Base-by-base conservation (phyloP, 164 flowering plant genomes). In the Kalanchoe fedtschenkoi region DNA sequence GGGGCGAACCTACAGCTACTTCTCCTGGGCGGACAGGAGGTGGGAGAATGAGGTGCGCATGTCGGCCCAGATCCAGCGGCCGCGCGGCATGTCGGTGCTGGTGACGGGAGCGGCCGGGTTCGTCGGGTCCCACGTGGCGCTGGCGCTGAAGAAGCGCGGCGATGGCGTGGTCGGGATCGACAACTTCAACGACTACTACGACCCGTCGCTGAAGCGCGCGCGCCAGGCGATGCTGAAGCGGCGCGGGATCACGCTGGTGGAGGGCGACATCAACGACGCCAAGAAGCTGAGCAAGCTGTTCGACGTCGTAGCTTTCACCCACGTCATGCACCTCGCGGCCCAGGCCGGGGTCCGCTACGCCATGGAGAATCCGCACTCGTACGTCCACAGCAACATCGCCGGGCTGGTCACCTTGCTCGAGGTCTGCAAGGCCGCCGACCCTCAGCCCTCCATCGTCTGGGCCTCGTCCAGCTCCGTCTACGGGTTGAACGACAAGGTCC, bases 121-220 rank as follows among this genome's bases (percentile, higher is more conserved):
- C 63, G 84, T 82, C 34, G 87, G 87, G 0, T 60, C 81, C 43
- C 93, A 87, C 69, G 92, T 86, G 15, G 78, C 89, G 11, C 67
- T 84, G 15, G 85, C 89, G 0, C 65, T 86, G 10, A 82, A 75
- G 65, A 81, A 69, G 53, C 82, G 95, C 29, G 95, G 95, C 2
- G 95, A 87, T 69, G 95, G 95, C 54, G 95, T 84, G 58, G 88
- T 87, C 1, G 95, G 95, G 2, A 66, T 87, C 3, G 95, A 87
- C 64, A 87, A 83, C 65, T 87, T 87, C 77, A 87, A 87, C 75
- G 70, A 60, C 70, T 87, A 87, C 72, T 87, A 87, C 69, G 95
- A 87, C 60, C 88, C 87, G 3, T 80, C 86, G 29, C 54, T 87
- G 43, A 87, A 87, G 59, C 69, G 53, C 11, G 85, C 83, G 1